Evolutionary conservation across 495 filamentous ascomycete genomes (phyloP), one percentile per base, ranked within the genome.

Genomic region (Cudoniella acicularis): DNA sequence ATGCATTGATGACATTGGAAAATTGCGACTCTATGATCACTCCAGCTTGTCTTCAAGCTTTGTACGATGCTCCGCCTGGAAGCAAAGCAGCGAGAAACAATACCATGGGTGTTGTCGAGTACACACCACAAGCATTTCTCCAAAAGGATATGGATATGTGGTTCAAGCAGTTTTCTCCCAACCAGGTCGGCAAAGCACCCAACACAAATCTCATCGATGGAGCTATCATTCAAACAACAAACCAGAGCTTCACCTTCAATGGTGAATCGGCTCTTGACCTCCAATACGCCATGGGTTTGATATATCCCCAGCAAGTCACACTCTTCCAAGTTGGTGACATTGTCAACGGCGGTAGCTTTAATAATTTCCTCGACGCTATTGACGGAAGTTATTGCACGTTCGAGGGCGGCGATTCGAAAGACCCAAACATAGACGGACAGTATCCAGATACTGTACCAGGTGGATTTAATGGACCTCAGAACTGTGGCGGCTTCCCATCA

Each of bases 301-400:
- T 66, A n/a, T 50, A 27, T 30, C 64, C 63, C 3, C 63, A 65
- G 21, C 1, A 45, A 16, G 53, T 64, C 22, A 57, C 56, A 16
- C 9, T 56, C 4, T 63, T 52, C 36, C 56, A 62, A 50, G 60
- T 62, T 9, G 64, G 57, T 48, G 60, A 64, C 27, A 16, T 60
- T 50, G 57, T 61, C 3, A 17, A 52, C 70, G 60, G 55, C 1
- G 53, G 8, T 10, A 57, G 56, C 24, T 66, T 75, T 62, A 79
- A 77, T 63, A 78, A 72, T 36, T 80, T 86, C 66, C 74, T 84
- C 58, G 80, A 86, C 63, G 82, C 83, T 10, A 76, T 88, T 23
- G 85, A 87, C 64, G 84, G 79, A n/a, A 79, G 75, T 22, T 87
- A 87, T 70, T 88, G 80, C 75, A 63, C 73, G 47, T 77, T 75